These are phyloP conservation scores for Phialophora chinensis DNA, from an alignment of 2,329 filamentous ascomycete species.

Conservation along the genomic window DNA sequence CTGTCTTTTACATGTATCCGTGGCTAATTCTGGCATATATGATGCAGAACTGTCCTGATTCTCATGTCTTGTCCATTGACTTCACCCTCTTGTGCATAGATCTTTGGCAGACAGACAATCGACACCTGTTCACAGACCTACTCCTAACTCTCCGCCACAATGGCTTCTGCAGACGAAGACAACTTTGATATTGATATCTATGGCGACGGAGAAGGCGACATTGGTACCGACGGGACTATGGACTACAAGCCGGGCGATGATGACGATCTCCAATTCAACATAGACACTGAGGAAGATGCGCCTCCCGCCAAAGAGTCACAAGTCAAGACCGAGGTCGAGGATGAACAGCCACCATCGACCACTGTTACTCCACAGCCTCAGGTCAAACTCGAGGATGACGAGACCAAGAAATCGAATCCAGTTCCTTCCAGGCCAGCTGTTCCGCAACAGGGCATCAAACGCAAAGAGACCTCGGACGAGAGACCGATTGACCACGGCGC, in stretches of 20 bases:
- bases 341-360: slow-evolving; percentile 8
- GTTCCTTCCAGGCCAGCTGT: slow-evolving; percentile 41
- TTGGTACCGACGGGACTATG: slow-evolving; percentile 50
- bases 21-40: slow-evolving; percentile 33
- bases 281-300: slow-evolving; percentile 26
- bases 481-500: slow-evolving; percentile 64
- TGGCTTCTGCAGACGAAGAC: slow-evolving; percentile 64
- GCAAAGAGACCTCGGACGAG: slow-evolving; percentile 65
- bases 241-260: slow-evolving; percentile 47
- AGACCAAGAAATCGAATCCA: slow-evolving; percentile 11
- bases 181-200: slow-evolving; percentile 76
- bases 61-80: slow-evolving; percentile 25
- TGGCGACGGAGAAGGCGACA: slow-evolving; percentile 58
- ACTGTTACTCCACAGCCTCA: slow-evolving; percentile 2
- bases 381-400: slow-evolving; percentile 9
- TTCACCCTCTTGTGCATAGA: slow-evolving; percentile 33
- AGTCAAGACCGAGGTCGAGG: slow-evolving; percentile 16
- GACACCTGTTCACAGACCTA: slow-evolving; percentile 20
- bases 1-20: slow-evolving; percentile 21
- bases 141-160: slow-evolving; percentile 36
- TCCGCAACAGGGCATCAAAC: slow-evolving; percentile 64
- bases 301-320: slow-evolving; percentile 6
- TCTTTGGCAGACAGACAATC: slow-evolving; percentile 34
- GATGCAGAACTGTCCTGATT: slow-evolving; percentile 26
- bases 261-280: slow-evolving; percentile 23